Evolutionary conservation across 805 yeast species (phyloP), one percentile per base, ranked within the genome.

Genomic region (Tetrapisispora nanseiensis): DNA sequence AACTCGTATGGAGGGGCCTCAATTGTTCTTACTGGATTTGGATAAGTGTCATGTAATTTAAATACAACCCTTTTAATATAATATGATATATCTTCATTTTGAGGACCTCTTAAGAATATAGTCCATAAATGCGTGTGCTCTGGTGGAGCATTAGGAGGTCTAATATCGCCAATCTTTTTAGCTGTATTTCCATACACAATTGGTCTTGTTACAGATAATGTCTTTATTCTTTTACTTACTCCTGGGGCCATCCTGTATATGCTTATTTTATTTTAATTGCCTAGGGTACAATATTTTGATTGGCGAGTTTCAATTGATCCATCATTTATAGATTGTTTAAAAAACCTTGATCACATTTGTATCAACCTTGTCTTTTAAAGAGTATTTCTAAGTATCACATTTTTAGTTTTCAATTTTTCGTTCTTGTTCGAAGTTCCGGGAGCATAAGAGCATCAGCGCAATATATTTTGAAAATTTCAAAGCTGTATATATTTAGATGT

Each of bases 51-150:
- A 62, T 92, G 98, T 19, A 92, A 69, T 59, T 92, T 92, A 70
- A 90, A 92, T 0, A 89, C 90, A 1, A 92, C 97, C 61, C 85
- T 82, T 56, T 86, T 87, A 54, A 90, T 79, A 53, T 82, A 76
- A 33, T 83, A 82, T 6, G 90, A 75, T 24, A 87, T 62, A 55
- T 92, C 97, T 48, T 81, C 79, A 37, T 85, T 82, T 39, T 69
- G 66, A 0, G 96, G 95, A 47, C 87, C 87, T 52, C 77, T 69
- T 1, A 92, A 80, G 56, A 87, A 92, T 7, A 92, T 85, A 3
- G 96, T 89, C 98, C 98, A 92, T 40, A 77, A 72, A 62, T 92
- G 98, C 2, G 97, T 86, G 56, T 92, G 98, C 52, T 90, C 97
- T 0, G 72, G 71, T 2, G 96, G 95, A 0, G 87, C 80, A 33